Base-by-base conservation (phyloP, 2,329 filamentous ascomycete genomes). In the Periconia macrospinosa region DNA sequence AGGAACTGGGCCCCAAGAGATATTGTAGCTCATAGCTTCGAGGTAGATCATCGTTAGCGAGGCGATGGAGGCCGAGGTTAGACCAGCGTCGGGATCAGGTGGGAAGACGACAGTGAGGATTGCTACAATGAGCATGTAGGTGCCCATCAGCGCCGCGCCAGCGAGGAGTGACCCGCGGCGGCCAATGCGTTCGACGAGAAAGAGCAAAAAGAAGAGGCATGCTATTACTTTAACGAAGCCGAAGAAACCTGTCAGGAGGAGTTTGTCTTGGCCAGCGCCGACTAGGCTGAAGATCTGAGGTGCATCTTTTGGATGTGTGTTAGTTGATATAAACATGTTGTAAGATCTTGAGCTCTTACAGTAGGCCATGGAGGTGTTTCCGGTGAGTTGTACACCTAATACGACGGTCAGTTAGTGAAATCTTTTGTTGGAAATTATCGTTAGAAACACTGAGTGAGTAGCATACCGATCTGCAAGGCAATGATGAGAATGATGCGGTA, bases 11-110 rank as follows among this genome's bases (percentile, higher is more conserved):
- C 52, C 52, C 52, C 52, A 54, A 14, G 52, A 50, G 11, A 50
- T 50, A 18, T 54, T 54, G 40, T 54, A 54, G 14, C 27, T 41
- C 52, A 54, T 54, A 10, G 52, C 47, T 46, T 50, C 52, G 3
- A 50, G 33, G n/a, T 54, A 54, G 14, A 54, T 45, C 52, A 54
- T 50, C 2, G 41, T 40, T 20, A 54, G 30, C 2, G 52, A 23
- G 3, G 52, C 52, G 11, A 41, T 41, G 14, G 23, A 42, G 11
- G 47, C 15, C 19, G 23, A 30, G 13, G 42, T 50, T 6, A 47
- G 30, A n/a, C 52, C 52, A 14, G 23, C 47, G n/a, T 43, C 40
- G 10, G 20, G 30, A 19, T 27, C 40, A 3, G 52, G 52, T 2
- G 52, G 52, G 18, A 47, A 27, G 18, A 47, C 50, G 9, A 27